Conservation (phyloP, 768 basidiomycete genomes). For the Pleurotus sapidus region DNA sequence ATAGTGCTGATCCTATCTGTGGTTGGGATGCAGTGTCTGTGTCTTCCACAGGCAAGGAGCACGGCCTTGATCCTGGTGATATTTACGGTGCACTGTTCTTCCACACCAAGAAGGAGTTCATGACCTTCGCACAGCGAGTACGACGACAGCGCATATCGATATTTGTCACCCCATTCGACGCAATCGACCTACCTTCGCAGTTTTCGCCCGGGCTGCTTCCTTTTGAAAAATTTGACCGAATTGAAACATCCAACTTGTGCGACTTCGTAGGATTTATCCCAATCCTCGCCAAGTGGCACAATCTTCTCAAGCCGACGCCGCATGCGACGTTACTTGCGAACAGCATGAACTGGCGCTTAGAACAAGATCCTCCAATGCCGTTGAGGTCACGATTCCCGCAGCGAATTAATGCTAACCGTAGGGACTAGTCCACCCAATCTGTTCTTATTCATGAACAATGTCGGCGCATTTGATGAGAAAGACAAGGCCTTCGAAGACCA, state of each 20-base stretch:
- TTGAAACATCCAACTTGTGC: conserved; percentile 24
- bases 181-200: conserved; percentile 24
- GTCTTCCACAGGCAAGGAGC: conserved; percentile 26
- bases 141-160: conserved; percentile 24
- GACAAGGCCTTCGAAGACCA: conserved; percentile 22
- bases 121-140: conserved; percentile 25
- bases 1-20: conserved; percentile 34
- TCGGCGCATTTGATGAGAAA: conserved; percentile 20
- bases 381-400: conserved; percentile 11
- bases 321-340: conserved; percentile 23
- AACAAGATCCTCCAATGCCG: conserved; percentile 1
- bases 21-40: conserved; percentile 39
- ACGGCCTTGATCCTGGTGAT: conserved; percentile 22
- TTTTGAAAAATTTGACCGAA: conserved; percentile 24
- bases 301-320: conserved; percentile 24
- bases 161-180: conserved; percentile 28
- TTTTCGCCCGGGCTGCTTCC: conserved; percentile 22
- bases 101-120: conserved; percentile 28
- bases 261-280: conserved; percentile 19
- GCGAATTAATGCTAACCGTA: conserved; percentile 13
- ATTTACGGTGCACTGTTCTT: conserved; percentile 31
- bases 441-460: conserved; percentile 15
- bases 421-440: conserved; percentile 16
- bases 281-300: conserved; percentile 26
- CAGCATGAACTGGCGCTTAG: conserved; percentile 25